Conservation (phyloP, 202 grass and related monocot genomes). For the Zoysia matrella region DNA sequence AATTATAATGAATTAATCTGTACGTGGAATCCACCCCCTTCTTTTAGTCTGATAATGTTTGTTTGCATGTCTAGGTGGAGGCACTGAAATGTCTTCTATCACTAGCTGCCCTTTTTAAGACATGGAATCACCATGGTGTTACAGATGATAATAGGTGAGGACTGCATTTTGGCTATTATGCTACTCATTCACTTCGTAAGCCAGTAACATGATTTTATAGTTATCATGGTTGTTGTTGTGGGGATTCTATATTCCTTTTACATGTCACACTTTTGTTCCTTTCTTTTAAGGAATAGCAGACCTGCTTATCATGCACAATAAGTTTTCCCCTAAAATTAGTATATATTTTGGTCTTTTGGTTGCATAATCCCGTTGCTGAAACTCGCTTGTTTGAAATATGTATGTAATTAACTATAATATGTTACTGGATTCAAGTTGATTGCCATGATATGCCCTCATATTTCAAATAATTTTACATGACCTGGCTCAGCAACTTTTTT, state of each 20-base stretch:
- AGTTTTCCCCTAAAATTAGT: neutral
- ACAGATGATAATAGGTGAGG: conserved; percentile 63
- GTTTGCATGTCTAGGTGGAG: conserved; percentile 64
- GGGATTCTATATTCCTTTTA: conserved; percentile 14
- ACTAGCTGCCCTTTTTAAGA: conserved; percentile 59
- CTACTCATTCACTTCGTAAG: neutral
- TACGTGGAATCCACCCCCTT: neutral
- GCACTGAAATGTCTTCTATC: conserved; percentile 75
- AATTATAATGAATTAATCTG: neutral
- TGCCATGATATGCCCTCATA: neutral
- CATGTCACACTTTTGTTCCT: neutral
- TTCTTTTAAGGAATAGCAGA: neutral
- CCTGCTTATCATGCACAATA: neutral
- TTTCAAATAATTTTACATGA: neutral
- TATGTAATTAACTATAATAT: too few relatives aligned
- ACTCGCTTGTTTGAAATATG: neutral
- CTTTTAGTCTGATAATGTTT: conserved; percentile 5
- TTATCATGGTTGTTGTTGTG: neutral
- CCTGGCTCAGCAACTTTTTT: neutral
- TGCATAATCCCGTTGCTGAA: neutral
- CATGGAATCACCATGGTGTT: conserved; percentile 76
- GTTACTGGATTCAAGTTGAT: conserved; percentile 6
- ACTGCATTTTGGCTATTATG: conserved; percentile 15
- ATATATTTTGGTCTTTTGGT: neutral
- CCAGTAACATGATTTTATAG: conserved; percentile 16